These are phyloP conservation scores for Kwoniella sp. DNA, from an alignment of 768 basidiomycete species.

Conservation along the genomic window DNA sequence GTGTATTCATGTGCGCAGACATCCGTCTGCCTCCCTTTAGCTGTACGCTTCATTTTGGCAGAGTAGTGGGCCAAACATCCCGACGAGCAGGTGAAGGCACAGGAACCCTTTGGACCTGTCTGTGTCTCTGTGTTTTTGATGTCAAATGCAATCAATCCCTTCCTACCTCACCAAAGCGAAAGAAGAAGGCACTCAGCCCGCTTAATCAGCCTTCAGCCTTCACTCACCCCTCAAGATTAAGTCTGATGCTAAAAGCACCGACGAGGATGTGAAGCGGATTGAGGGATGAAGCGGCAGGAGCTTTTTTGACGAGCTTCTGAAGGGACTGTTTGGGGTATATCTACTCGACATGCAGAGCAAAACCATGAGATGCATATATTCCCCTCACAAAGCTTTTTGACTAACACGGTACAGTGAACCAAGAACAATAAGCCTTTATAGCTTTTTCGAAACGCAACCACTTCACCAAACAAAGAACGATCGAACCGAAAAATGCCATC, in stretches of 20 bases:
- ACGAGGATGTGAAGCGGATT: constrained; percentile 6
- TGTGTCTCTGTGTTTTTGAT: not conserved
- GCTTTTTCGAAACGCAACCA: not conserved
- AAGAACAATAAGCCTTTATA: constrained; percentile 6
- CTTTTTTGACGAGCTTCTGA: constrained; percentile 5
- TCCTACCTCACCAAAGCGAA: no score
- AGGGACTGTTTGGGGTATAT: constrained; percentile 5
- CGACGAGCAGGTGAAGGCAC: constrained; percentile 3
- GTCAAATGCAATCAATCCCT: no score
- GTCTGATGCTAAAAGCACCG: not conserved
- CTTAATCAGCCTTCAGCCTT: constrained; percentile 10
- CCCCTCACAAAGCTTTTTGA: not conserved
- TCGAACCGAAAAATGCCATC: not conserved
- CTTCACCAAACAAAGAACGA: not conserved
- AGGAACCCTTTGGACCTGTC: not conserved
- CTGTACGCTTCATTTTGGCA: no score
- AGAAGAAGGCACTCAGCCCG: not conserved
- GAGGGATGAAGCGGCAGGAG: constrained; percentile 6
- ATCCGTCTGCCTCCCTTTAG: no score
- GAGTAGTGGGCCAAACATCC: not conserved
- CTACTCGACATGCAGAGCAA: not conserved
- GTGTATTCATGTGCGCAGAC: not conserved
- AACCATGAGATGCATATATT: not conserved
- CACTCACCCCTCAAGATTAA: constrained; percentile 10
- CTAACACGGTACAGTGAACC: not conserved